phyloP scores from a whole-genome alignment of 1,139 yeast genomes.

The Hansenula lynferdii region DNA sequence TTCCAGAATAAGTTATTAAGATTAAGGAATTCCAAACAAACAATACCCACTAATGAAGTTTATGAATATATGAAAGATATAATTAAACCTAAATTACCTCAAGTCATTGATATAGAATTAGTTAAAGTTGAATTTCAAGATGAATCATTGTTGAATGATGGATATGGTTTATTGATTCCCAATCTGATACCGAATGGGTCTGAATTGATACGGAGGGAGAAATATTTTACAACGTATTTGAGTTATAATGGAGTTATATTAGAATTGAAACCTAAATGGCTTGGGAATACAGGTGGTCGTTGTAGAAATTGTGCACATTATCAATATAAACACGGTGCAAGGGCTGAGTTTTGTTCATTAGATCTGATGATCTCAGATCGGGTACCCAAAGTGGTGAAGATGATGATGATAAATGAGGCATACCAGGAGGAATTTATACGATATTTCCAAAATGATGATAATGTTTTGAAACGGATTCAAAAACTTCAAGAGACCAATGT shows the following conservation, averaged over 20 bases:
- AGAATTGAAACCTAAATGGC: constrained; percentile 45
- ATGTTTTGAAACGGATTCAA: constrained; percentile 7
- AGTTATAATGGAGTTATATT: constrained; percentile 6
- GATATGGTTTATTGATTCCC: constrained; percentile 18
- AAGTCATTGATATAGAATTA: constrained; percentile 8
- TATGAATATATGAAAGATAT: constrained; percentile 7
- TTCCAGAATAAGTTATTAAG: constrained; percentile 12
- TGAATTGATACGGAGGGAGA: constrained; percentile 4
- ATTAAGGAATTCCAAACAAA: constrained; percentile 12
- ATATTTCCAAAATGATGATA: constrained; percentile 7
- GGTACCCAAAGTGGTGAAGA: background rate
- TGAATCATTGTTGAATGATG: constrained; percentile 15
- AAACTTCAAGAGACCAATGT: constrained; percentile 8
- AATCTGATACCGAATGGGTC: constrained; percentile 7
- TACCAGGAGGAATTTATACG: constrained; percentile 1
- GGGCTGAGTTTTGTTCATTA: constrained; percentile 29
- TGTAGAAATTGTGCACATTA: constrained; percentile 43
- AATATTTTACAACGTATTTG: constrained; percentile 11
- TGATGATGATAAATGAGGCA: background rate
- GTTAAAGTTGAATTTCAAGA: constrained; percentile 10
- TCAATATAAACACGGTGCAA: constrained; percentile 21
- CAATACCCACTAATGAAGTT: constrained; percentile 10
- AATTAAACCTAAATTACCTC: constrained; percentile 3
- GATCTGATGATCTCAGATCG: constrained; percentile 22
- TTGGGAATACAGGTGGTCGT: constrained; percentile 22